Base-by-base conservation (phyloP, 192 early-diverging fungal genomes). In the Phlyctochytrium planicorne region DNA sequence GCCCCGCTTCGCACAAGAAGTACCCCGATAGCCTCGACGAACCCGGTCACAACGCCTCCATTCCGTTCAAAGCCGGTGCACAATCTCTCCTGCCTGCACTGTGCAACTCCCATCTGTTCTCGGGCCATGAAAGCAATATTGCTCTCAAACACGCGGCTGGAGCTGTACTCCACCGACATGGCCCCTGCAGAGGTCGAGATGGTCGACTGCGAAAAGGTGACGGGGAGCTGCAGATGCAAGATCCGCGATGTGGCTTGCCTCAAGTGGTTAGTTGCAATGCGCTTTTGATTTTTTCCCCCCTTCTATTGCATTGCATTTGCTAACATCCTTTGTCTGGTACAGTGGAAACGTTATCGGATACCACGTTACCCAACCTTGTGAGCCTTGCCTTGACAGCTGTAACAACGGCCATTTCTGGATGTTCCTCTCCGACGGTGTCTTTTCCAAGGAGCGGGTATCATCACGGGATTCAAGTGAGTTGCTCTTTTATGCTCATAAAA, bases 341-440 rank as follows among this genome's bases (percentile, higher is more conserved):
- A 87, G 85, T 59, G 85, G 85, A 30, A 87, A 87, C 60, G 86
- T 87, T 6, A 77, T 92, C 33, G 91, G 91, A 1, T 93, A 93
- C 69, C 91, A 93, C 74, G 91, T 93, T 3, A 88, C 88, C 2
- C 87, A 89, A 63, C 91, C 84, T 0, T 98, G 96, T 70, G 77
- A 87, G 34, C 78, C 82, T 14, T 98, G 96, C 67, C 80, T 98
- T 40, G 89, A 92, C 50, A 86, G 93, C 27, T 92, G 91, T 71
- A 94, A 98, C 78, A 98, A 98, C 75, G 96, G 96, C 0, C 94
- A 98, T 67, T 94, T 95, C 76, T 97, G 94, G 93, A 97, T 97
- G 95, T 97, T 72, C 70, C 59, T 72, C 36, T 66, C 63, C 4
- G 70, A 72, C 10, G 70, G 70, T 27, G 70, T 72, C 36, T 59